A percentile compares a stretch with the other conserved stretches of the same genome.
Conservation (phyloP, 805 yeast genomes). For the Debaryomyces tyrocola region DNA sequence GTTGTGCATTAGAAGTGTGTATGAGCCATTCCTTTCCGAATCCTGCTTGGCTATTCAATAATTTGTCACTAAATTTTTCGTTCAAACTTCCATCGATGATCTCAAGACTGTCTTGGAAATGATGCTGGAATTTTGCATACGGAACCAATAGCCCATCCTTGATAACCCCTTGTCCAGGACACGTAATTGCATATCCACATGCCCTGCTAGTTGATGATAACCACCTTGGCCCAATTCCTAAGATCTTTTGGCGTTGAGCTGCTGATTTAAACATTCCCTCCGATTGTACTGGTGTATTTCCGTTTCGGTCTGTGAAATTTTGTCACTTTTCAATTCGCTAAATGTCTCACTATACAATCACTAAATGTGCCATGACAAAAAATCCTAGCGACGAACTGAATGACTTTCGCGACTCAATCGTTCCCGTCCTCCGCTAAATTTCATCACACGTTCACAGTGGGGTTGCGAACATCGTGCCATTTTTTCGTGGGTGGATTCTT, state of each 20-base stretch:
- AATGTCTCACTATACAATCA: no score
- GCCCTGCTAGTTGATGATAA: background rate
- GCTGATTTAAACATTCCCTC: background rate
- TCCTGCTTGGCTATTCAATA: slow-evolving; percentile 13
- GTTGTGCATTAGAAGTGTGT: slow-evolving; percentile 52
- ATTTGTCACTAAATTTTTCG: slow-evolving; percentile 17
- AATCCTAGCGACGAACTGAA: no score
- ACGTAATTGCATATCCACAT: slow-evolving; percentile 26
- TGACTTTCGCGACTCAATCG: no score
- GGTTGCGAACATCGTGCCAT: no score
- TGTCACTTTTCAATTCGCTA: no score
- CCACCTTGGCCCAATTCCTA: background rate
- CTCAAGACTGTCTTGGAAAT: slow-evolving; percentile 13
- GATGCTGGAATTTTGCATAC: slow-evolving; percentile 8
- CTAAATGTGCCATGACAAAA: no score
- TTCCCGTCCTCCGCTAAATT: no score
- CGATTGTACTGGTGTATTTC: no score
- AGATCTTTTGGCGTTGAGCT: background rate
- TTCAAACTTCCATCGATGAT: slow-evolving; percentile 21
- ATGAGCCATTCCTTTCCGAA: slow-evolving; percentile 18
- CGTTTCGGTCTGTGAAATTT: no score
- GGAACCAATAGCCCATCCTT: slow-evolving; percentile 21
- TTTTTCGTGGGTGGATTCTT: no score
- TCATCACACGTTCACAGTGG: no score
- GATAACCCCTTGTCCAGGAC: slow-evolving; percentile 38